Conservation (phyloP, 1,139 yeast species). For the Taphrina flavorubra region DNA sequence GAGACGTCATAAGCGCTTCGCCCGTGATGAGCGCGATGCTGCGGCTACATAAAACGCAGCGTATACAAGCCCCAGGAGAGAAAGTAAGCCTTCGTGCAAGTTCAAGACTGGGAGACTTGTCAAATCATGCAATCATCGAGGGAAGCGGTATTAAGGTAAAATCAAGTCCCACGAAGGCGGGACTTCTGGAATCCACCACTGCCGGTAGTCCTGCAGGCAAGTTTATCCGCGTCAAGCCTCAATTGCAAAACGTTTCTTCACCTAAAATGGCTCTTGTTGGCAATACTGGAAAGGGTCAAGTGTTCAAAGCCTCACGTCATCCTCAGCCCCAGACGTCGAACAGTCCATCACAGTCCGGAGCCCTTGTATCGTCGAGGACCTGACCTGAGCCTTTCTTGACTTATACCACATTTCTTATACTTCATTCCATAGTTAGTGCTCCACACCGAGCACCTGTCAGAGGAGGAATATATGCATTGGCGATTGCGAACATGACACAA, state of each 20-base stretch:
- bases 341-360: neutral
- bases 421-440: neutral
- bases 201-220: neutral
- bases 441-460: neutral
- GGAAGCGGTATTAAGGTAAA: slow-evolving; percentile 31
- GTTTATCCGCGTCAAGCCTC: neutral
- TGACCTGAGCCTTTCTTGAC: neutral
- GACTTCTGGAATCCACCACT: neutral
- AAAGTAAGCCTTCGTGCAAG: neutral
- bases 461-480: neutral
- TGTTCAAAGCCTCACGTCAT: neutral
- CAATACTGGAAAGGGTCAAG: neutral
- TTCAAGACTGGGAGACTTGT: neutral
- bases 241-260: neutral
- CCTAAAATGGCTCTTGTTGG: neutral
- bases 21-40: slow-evolving; percentile 35
- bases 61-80: neutral
- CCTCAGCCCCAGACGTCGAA: neutral
- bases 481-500: too few relatives aligned
- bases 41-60: slow-evolving; percentile 1
- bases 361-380: neutral
- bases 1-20: slow-evolving; percentile 16
- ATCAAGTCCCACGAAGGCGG: neutral
- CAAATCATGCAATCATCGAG: slow-evolving; percentile 1
- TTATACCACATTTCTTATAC: too few relatives aligned